A percentile compares a stretch with the other conserved stretches of the same genome.
Evolutionary conservation across 305 asterid genomes (phyloP).

Genomic region (Coffea humblotiana): DNA sequence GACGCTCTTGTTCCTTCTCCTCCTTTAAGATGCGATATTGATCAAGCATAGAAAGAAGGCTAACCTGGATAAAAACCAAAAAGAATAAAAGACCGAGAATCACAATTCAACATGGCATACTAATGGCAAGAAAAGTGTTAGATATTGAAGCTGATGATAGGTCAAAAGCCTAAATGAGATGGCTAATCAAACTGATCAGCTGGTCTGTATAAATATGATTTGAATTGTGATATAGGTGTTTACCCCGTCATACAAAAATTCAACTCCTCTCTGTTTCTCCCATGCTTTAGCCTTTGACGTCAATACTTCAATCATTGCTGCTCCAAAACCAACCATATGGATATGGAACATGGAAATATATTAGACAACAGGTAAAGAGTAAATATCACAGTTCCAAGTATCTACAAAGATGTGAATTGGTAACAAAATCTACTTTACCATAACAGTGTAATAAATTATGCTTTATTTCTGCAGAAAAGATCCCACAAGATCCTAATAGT

Average conservation of each 20-base stretch:
- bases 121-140: not conserved
- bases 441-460: not conserved
- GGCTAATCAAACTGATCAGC: not conserved
- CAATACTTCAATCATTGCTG: constrained; percentile 75
- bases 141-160: not conserved
- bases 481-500: not conserved
- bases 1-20: constrained; percentile 76
- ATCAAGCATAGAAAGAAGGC: constrained; percentile 64
- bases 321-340: constrained; percentile 4
- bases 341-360: not conserved
- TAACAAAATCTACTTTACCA: not conserved
- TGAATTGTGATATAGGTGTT: constrained; percentile 26
- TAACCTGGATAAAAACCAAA: constrained; percentile 45
- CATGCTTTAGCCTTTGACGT: constrained; percentile 63
- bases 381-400: not conserved
- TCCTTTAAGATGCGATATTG: constrained; percentile 62
- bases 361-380: not conserved
- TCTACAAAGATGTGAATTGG: not conserved
- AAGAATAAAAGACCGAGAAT: not conserved
- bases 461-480: not conserved
- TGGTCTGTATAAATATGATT: not conserved
- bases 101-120: not conserved
- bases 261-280: constrained; percentile 67
- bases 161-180: not conserved
- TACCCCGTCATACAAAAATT: constrained; percentile 84